Base-by-base conservation (phyloP, 1,139 yeast species). In the Candida glucosophila region DNA sequence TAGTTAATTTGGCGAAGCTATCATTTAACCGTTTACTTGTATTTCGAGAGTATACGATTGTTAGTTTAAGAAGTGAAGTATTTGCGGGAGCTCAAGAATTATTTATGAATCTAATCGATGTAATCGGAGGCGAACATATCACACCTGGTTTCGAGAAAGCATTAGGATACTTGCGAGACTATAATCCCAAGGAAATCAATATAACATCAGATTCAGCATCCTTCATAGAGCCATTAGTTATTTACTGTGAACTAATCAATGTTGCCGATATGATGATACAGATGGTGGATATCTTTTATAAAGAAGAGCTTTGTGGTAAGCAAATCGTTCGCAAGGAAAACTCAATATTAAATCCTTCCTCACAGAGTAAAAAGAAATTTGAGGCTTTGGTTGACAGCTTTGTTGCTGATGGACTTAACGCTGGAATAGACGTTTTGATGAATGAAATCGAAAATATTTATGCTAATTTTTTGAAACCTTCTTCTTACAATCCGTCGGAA, bases 201-300 rank as follows among this genome's bases (percentile, higher is more conserved):
- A 37, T 35, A 19, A 27, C 41, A 7, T 35, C 43, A 9, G 34
- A 37, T 11, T 20, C 27, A 13, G 50, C 45, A 21, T 48, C 55
- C 3, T 64, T 67, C 15, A 81, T 82, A 7, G 92, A 81, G 37
- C 97, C 98, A 0, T 61, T 90, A 27, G 81, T 82, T 1, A 71
- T 82, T 29, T 90, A 90, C 44, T 81, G 92, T 12, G 96, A 88
- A 46, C 62, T 90, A 34, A 92, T 90, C 22, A 90, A 88, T 41
- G 77, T 85, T 39, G 97, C 95, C 5, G 98, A 90, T 48, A 58
- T 88, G 34, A 83, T 90, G 16, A 80, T 85, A 43, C 97, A 88
- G 47, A 85, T 90, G 94, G 59, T 86, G 22, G 90, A 83, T 33
- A 85, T 86, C 2, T 90, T 90, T 43, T 88, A 85, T 52, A 80